These are phyloP conservation scores for Thelephora ganbajun DNA, from an alignment of 768 basidiomycete genomes.

Conservation along the genomic window DNA sequence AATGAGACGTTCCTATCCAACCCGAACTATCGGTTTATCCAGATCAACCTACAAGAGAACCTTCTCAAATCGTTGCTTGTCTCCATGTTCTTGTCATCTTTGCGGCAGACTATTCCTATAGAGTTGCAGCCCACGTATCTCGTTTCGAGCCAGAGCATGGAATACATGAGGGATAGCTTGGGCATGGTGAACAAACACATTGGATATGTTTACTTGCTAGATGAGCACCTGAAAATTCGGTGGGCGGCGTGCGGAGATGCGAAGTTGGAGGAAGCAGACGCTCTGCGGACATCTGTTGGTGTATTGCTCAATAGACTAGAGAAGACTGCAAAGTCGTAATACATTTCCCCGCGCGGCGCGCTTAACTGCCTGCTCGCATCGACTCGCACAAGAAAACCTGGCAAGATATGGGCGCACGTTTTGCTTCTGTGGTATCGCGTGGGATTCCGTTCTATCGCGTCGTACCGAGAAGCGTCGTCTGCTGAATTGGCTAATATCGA, in stretches of 20 bases:
- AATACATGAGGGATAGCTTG: conserved; percentile 70
- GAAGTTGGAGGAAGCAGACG: conserved; percentile 52
- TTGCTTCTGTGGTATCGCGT: too few species aligned
- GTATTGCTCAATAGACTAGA: conserved; percentile 52
- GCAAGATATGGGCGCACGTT: too few species aligned
- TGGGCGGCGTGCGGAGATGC: conserved; percentile 92
- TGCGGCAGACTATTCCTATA: conserved; percentile 52
- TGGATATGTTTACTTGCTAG: conserved; percentile 86
- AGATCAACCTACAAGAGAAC: conserved; percentile 93
- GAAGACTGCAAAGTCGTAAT: conserved; percentile 9
- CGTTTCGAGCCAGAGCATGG: conserved; percentile 73
- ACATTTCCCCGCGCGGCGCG: too few species aligned
- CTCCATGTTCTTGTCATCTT: conserved; percentile 63
- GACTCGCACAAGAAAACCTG: too few species aligned
- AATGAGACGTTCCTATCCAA: conserved; percentile 35
- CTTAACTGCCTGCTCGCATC: too few species aligned
- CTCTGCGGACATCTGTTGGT: conserved; percentile 53
- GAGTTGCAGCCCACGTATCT: conserved; percentile 60
- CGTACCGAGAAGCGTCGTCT: too few species aligned
- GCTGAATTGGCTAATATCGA: conserved; percentile 36
- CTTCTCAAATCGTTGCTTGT: conserved; percentile 84
- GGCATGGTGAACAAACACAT: conserved; percentile 84
- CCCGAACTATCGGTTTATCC: conserved; percentile 57
- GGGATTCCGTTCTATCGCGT: too few species aligned
- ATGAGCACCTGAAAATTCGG: conserved; percentile 69